A percentile compares a stretch with the other conserved stretches of the same genome.
These are phyloP conservation scores for Eimeria tenella DNA, from an alignment of 169 alveolate genomes.

Conservation along the genomic window DNA sequence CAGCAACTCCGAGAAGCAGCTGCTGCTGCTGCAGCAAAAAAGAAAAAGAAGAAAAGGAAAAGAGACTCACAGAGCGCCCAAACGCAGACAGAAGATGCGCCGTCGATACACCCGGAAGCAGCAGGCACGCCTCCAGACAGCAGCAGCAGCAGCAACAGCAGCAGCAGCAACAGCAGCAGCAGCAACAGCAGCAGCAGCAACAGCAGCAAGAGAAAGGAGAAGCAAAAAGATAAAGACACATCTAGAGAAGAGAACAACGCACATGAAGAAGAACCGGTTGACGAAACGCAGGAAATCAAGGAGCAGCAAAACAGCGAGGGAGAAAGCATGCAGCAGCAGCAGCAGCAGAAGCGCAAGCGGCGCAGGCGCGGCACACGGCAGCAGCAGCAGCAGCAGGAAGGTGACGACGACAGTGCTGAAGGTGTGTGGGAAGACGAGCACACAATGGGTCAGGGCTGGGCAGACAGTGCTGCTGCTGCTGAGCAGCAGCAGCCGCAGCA, in stretches of 20 bases:
- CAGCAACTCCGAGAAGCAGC: neutral
- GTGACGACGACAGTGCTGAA: neutral
- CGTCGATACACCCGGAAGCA: neutral
- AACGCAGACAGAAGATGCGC: neutral
- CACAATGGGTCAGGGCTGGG: neutral
- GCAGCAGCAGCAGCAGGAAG: neutral
- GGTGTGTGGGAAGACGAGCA: constrained; percentile 17
- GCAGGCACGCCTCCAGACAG: neutral
- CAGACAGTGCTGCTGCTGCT: neutral
- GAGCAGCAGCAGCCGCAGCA: constrained; percentile 40
- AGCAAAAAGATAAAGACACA: neutral
- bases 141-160: neutral
- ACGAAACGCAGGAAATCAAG: neutral
- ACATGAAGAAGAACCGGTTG: neutral
- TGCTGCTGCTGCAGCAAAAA: neutral
- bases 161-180: constrained; percentile 43
- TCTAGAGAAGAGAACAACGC: neutral
- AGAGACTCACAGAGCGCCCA: neutral
- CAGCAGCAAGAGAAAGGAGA: neutral
- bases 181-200: neutral
- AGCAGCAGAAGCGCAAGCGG: neutral
- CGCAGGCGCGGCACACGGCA: neutral
- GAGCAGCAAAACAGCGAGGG: neutral
- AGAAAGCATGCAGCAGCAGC: constrained; percentile 18
- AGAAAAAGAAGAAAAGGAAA: neutral